phyloP scores from a whole-genome alignment of 495 filamentous ascomycete genomes.

The Aspergillus sclerotioniger region DNA sequence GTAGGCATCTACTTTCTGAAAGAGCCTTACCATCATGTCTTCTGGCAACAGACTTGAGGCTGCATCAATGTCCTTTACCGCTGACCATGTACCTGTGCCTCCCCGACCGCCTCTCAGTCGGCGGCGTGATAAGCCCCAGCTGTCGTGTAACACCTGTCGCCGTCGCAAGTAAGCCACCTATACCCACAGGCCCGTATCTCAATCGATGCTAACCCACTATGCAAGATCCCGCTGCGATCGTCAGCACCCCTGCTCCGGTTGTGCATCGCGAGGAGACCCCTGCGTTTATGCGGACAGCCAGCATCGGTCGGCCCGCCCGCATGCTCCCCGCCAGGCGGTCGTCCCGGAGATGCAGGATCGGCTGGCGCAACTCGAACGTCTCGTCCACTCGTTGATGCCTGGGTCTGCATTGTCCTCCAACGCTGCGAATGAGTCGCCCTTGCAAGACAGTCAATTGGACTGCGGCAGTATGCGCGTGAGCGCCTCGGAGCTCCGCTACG shows the following conservation, averaged over 20 bases:
- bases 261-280: conserved; percentile 16
- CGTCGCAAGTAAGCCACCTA: conserved; percentile 13
- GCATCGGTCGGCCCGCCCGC: not conserved
- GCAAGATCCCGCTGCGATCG: conserved; percentile 24
- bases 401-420: not conserved
- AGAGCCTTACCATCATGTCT: too few species aligned
- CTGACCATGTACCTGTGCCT: too few species aligned
- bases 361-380: conserved; percentile 20
- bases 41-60: too few species aligned
- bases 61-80: too few species aligned
- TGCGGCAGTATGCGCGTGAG: conserved; percentile 31
- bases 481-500: conserved; percentile 20
- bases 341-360: conserved; percentile 17
- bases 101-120: conserved; percentile 9
- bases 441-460: conserved; percentile 25
- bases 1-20: too few species aligned
- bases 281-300: conserved; percentile 18
- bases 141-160: conserved; percentile 35
- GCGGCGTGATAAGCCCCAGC: conserved; percentile 27
- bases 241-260: conserved; percentile 23
- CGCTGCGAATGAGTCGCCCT: conserved; percentile 4
- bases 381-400: conserved; percentile 27
- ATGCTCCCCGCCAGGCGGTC: not conserved
- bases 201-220: not conserved
- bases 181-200: not conserved